A percentile compares a stretch with the other conserved stretches of the same genome.
Conservation (phyloP, 2,329 filamentous ascomycete genomes). For the Curvularia sp. region DNA sequence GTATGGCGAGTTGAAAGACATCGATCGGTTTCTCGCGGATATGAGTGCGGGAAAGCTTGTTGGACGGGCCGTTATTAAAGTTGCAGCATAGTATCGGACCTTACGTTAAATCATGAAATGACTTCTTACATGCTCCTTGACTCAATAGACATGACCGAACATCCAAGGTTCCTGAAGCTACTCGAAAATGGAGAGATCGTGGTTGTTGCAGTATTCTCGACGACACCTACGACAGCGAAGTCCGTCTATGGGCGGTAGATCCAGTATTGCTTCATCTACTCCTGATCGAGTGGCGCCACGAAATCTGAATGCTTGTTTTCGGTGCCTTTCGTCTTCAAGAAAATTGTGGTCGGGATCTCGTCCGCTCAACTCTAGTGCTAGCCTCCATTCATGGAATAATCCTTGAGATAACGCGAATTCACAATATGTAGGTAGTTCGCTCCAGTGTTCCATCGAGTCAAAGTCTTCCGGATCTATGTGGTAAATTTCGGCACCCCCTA, state of each 20-base stretch:
- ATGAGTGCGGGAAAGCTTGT: conserved; percentile 51
- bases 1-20: conserved; percentile 50
- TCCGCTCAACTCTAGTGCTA: not conserved
- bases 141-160: not conserved
- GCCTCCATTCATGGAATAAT: not conserved
- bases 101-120: no score
- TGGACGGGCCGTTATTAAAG: conserved; percentile 53
- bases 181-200: not conserved
- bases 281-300: not conserved
- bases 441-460: not conserved
- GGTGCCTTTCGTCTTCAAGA: not conserved
- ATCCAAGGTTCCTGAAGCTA: not conserved
- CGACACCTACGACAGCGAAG: not conserved
- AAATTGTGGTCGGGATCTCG: not conserved
- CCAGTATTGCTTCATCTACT: not conserved
- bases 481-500: not conserved
- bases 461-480: not conserved
- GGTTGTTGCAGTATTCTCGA: not conserved
- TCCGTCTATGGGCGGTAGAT: not conserved
- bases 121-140: not conserved
- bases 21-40: conserved; percentile 50
- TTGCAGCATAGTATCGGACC: conserved; percentile 25
- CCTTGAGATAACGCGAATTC: not conserved
- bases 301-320: not conserved
- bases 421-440: not conserved